Conservation (phyloP, 768 basidiomycete species). For the Ramaria sp. region DNA sequence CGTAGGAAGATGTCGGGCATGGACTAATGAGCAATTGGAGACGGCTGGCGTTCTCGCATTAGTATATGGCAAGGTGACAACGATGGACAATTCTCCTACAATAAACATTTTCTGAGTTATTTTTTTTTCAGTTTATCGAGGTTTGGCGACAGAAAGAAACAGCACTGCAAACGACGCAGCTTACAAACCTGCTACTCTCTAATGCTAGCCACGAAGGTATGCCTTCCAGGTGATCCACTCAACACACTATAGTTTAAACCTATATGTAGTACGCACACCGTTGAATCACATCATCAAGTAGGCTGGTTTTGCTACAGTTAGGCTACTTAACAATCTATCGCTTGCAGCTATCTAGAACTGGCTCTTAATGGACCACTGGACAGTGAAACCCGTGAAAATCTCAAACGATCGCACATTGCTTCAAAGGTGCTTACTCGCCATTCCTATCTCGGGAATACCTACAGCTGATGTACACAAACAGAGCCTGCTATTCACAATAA, state of each 20-base stretch:
- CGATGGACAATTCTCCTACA: background rate
- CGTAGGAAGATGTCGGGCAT: too few species aligned
- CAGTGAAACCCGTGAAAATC: slow-evolving; percentile 61
- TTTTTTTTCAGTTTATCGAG: slow-evolving; percentile 52
- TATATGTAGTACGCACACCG: slow-evolving; percentile 53
- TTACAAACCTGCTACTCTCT: slow-evolving; percentile 64
- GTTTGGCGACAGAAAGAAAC: slow-evolving; percentile 79
- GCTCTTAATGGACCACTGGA: slow-evolving; percentile 70
- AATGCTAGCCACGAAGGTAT: slow-evolving; percentile 79
- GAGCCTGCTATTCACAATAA: slow-evolving; percentile 74
- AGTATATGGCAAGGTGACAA: too few species aligned
- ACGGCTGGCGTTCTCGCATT: too few species aligned
- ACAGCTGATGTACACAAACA: slow-evolving; percentile 15
- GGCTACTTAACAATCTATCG: background rate
- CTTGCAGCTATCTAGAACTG: slow-evolving; percentile 59
- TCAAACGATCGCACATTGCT: slow-evolving; percentile 61
- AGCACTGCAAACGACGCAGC: slow-evolving; percentile 57
- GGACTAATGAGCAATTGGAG: too few species aligned
- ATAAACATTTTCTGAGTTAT: background rate
- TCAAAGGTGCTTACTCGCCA: slow-evolving; percentile 39
- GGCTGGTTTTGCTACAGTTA: slow-evolving; percentile 12
- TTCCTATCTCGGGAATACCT: background rate
- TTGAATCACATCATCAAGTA: slow-evolving; percentile 79
- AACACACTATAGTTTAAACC: background rate
- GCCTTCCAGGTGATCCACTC: background rate